phyloP scores from a whole-genome alignment of 2,329 filamentous ascomycete genomes.

The Hawksworthiomyces lignivorus region DNA sequence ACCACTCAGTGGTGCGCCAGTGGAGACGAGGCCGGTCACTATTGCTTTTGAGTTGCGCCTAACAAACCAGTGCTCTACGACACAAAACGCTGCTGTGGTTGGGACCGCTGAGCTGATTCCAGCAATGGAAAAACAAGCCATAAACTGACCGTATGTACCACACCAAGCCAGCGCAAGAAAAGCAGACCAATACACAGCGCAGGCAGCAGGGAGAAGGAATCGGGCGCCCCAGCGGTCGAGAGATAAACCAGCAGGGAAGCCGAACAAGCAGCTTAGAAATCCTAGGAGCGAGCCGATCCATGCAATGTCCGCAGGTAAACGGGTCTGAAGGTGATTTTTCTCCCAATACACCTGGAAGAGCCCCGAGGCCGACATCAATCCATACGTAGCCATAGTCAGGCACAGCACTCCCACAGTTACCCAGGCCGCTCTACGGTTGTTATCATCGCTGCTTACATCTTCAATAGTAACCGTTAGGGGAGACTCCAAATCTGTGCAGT shows the following conservation, averaged over 20 bases:
- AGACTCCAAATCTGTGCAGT: too few species aligned
- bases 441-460: too few species aligned
- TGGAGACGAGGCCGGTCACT: conserved; percentile 20
- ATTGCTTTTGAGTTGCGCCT: too few species aligned
- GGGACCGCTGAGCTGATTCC: conserved; percentile 20
- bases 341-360: conserved; percentile 23
- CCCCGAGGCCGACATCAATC: conserved; percentile 21
- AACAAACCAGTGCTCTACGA: conserved; percentile 23
- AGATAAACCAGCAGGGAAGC: conserved; percentile 15
- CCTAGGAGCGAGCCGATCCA: conserved; percentile 24
- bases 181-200: conserved; percentile 17
- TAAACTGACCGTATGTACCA: conserved; percentile 20
- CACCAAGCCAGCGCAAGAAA: conserved; percentile 23
- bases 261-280: conserved; percentile 21
- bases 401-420: conserved; percentile 18
- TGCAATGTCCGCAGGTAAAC: conserved; percentile 16
- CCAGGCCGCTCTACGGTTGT: too few species aligned
- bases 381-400: conserved; percentile 20
- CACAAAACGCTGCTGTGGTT: conserved; percentile 20
- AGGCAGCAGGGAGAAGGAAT: conserved; percentile 16
- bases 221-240: conserved; percentile 21
- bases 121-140: conserved; percentile 22
- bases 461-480: too few species aligned
- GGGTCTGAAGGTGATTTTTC: conserved; percentile 16
- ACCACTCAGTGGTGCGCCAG: conserved; percentile 23